These are phyloP conservation scores for Tetrapisispora fleetii DNA, from an alignment of 805 yeast genomes.

Conservation along the genomic window DNA sequence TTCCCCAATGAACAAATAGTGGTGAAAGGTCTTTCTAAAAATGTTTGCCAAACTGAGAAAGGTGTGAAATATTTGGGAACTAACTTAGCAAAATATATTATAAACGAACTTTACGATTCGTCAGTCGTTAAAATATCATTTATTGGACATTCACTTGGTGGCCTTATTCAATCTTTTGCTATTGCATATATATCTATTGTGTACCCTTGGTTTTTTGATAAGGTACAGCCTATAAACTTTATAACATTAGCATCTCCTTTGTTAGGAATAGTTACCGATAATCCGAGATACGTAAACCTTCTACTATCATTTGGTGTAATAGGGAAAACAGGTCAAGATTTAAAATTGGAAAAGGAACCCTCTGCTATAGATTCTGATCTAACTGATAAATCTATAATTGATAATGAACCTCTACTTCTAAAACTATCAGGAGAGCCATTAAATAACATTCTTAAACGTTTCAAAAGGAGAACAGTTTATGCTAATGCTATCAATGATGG, in stretches of 20 bases:
- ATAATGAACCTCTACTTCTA: constrained; percentile 42
- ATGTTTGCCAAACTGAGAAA: constrained; percentile 69
- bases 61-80: constrained; percentile 70
- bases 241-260: constrained; percentile 68
- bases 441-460: constrained; percentile 44
- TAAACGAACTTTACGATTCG: constrained; percentile 37
- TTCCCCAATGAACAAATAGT: constrained; percentile 37
- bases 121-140: constrained; percentile 51
- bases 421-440: constrained; percentile 56
- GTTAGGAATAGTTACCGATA: constrained; percentile 67
- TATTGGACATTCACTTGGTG: constrained; percentile 74
- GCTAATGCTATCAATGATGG: constrained; percentile 76
- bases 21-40: constrained; percentile 60
- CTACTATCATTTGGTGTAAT: constrained; percentile 65
- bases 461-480: constrained; percentile 58
- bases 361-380: neutral
- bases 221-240: constrained; percentile 54
- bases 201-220: constrained; percentile 58
- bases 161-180: constrained; percentile 67
- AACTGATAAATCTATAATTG: constrained; percentile 24
- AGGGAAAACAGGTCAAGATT: constrained; percentile 74
- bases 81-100: constrained; percentile 56
- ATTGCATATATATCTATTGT: constrained; percentile 59
- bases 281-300: constrained; percentile 62
- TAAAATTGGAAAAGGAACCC: constrained; percentile 42